Percentiles rank a stretch among this genome's conserved stretches.
Conservation (phyloP, 352 stramenopile species). For the Discostella stelligera region DNA sequence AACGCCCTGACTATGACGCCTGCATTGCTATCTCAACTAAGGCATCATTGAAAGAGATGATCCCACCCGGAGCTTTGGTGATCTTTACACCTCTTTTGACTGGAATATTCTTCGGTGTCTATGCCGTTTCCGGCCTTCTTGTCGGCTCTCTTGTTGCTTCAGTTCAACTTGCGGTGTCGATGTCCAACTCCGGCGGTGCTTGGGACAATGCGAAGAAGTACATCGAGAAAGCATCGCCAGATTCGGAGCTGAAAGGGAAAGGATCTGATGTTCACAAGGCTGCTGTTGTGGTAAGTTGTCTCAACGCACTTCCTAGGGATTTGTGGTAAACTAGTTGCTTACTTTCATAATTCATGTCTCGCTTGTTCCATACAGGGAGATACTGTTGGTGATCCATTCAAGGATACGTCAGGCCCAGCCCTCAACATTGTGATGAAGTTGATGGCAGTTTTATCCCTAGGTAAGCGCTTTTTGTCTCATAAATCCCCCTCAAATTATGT, state of each 20-base stretch:
- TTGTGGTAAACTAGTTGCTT: conserved; percentile 77
- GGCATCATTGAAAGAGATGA: conserved; percentile 98
- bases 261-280: conserved; percentile 98
- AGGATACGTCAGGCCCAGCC: conserved; percentile 98
- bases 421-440: conserved; percentile 99
- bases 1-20: conserved; percentile 87
- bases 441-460: conserved; percentile 97
- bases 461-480: background rate
- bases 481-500: background rate
- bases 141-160: conserved; percentile 93
- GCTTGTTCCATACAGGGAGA: conserved; percentile 82
- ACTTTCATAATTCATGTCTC: background rate
- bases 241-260: conserved; percentile 88
- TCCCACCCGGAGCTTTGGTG: conserved; percentile 95
- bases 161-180: conserved; percentile 98
- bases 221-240: conserved; percentile 93
- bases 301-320: conserved; percentile 99
- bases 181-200: conserved; percentile 98
- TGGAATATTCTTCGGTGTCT: conserved; percentile 97
- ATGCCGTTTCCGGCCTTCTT: conserved; percentile 95
- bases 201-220: conserved; percentile 99
- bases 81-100: conserved; percentile 97
- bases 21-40: conserved; percentile 99
- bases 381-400: conserved; percentile 99
- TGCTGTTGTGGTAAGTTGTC: conserved; percentile 91